Evolutionary conservation across 2,329 filamentous ascomycete genomes (phyloP), one percentile per base, ranked within the genome.

Genomic region (Calonectria pauciramosa): DNA sequence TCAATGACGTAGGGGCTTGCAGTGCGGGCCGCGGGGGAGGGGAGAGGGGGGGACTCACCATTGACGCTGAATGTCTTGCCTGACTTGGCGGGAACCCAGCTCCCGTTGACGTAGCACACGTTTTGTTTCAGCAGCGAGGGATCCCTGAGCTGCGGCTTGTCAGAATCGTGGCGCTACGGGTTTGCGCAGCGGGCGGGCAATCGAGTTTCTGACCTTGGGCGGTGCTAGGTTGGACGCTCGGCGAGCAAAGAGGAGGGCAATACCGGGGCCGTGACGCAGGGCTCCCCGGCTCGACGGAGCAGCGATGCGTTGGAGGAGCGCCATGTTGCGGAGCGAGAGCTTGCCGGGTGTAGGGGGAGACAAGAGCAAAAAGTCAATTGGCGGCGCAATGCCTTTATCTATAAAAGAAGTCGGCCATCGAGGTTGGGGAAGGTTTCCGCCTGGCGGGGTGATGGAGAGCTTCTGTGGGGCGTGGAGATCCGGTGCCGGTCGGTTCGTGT

Each of bases 51-150:
- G 28, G 26, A 74, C 82, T 77, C 86, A 93, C 93, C 94, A 77
- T 91, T 89, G 74, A 98, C 95, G 84, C 97, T 93, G 85, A 99
- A 99, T 59, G 95, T 98, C 90, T 97, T 93, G 83, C 95, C 95
- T 0, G 95, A 98, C 82, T 92, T 91, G 80, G 96, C 95, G 80
- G 91, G 90, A 76, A 97, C 91, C 95, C 96, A 99, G 90, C 98
- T 91, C 82, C 97, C 97, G 84, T 99, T 96, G 82, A 99, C 93
- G 83, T 96, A 98, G 82, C 92, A 91, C 74, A 92, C 91, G 83
- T 96, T 91, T 80, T 93, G 92, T 88, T 97, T 98, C 82, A 99
- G 91, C 74, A 99, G 91, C 30, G 94, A 95, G 44, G 91, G 91
- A 80, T 96, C 94, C 82, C 93, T 94, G 82, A 96, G 91, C 93